Percentiles rank a stretch among this genome's conserved stretches.
Evolutionary conservation across 2,329 filamentous ascomycete genomes (phyloP).

Genomic region (Neonectria punicea): DNA sequence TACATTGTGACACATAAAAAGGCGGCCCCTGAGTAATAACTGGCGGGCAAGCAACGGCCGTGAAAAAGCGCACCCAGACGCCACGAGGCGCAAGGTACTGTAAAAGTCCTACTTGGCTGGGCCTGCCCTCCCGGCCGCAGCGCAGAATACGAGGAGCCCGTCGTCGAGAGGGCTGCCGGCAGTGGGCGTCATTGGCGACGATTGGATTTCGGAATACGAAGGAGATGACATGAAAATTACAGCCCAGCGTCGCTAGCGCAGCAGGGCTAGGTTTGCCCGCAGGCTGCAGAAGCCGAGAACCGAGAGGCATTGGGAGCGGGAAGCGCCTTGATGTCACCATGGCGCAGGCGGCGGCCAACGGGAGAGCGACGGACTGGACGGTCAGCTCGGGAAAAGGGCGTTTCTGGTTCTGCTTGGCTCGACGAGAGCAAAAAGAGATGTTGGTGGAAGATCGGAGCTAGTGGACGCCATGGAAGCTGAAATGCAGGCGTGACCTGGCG

Average conservation of each 20-base stretch:
- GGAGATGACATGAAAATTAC: constrained; percentile 6
- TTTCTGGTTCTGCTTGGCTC: neutral
- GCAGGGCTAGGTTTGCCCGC: neutral
- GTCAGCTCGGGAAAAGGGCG: neutral
- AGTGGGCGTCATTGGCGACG: neutral
- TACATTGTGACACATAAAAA: neutral
- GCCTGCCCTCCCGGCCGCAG: neutral
- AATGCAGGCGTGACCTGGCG: constrained; percentile 4
- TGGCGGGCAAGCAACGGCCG: neutral
- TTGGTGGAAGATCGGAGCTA: neutral
- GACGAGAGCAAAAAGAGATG: neutral
- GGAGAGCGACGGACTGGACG: neutral
- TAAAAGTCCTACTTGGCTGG: neutral
- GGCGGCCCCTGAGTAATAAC: neutral
- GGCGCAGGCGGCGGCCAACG: neutral
- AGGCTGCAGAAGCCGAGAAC: neutral
- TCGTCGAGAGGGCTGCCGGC: neutral
- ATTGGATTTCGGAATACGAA: constrained; percentile 2
- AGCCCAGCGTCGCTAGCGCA: neutral
- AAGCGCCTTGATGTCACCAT: neutral
- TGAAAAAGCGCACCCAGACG: neutral
- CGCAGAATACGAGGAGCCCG: neutral
- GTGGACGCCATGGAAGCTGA: neutral
- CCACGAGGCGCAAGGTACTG: neutral
- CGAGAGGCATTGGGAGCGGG: neutral